Evolutionary conservation across 768 basidiomycete species (phyloP), one percentile per base, ranked within the genome.

Genomic region (Auriculariales sp.): DNA sequence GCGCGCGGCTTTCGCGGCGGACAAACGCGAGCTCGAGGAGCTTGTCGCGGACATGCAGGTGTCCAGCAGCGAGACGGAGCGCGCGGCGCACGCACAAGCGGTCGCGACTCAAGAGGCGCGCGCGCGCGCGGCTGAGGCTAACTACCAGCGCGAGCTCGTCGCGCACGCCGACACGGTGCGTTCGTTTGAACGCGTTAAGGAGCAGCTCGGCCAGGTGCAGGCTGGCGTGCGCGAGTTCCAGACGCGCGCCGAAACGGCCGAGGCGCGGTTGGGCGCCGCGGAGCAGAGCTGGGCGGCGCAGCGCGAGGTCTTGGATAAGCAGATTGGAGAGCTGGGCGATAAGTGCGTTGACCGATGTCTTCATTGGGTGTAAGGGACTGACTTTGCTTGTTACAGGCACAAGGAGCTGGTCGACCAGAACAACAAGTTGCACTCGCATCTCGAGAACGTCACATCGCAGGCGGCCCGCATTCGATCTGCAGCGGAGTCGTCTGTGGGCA

Each of bases 121-220:
- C 24, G 79, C 78, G 12, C 76, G 79, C 69, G 85, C 81, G 56
- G 86, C 86, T 4, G 86, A 92, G 59, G 83, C 85, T 47, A 76
- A 81, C 49, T 91, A 91, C 56, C 74, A 80, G 3, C 73, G 79
- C 47, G 89, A 89, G 59, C 75, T 92, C n/a, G 66, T 92, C 28
- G 70, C 84, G 1, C 90, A 93, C 61, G 89, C 90, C 0, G 88
- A 90, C 19, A 74, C 83, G 0, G 83, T 92, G 70, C 88, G 88
- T 65, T 54, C 68, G 11, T 72, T 87, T 10, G 77, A 81, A 10
- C 66, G 58, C 9, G 66, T 89, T 53, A 83, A 79, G 60, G 70
- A 77, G 46, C 77, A 87, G 34, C 67, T 92, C 3, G 59, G 69
- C 14, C 58, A 62, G 11, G 64, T 72, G 3, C 79, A 82, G 56